Evolutionary conservation across 148 eudicot genomes (phyloP).

Genomic region (Amaranthus hypochondriacus): DNA sequence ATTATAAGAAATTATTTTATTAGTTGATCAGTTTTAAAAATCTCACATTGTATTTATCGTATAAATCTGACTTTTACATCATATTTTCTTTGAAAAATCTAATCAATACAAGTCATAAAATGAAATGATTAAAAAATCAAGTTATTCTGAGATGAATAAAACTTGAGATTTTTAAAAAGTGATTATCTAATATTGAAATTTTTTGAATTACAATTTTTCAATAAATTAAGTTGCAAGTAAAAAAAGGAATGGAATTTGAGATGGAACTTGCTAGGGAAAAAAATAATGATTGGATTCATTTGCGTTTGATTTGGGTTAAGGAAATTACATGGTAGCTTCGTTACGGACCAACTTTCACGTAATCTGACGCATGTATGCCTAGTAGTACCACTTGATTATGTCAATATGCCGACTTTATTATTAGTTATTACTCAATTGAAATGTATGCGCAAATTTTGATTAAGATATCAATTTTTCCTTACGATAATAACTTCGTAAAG

Average conservation of each 20-base stretch:
- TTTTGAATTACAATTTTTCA: neutral
- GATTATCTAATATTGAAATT: neutral
- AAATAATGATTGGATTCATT: slow-evolving; percentile 10
- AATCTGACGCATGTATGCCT: slow-evolving; percentile 10
- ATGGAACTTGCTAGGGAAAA: slow-evolving; percentile 17
- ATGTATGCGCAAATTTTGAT: neutral
- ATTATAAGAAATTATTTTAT: too few species aligned
- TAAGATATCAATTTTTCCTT: neutral
- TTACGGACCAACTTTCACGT: slow-evolving; percentile 10
- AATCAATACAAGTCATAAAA: too few species aligned
- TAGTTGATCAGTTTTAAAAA: too few species aligned
- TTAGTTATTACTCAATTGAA: neutral
- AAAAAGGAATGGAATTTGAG: neutral
- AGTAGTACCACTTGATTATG: neutral
- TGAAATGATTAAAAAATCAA: too few species aligned
- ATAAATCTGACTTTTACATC: too few species aligned
- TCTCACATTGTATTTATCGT: too few species aligned
- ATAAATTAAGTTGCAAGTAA: slow-evolving; percentile 16
- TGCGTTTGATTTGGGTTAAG: slow-evolving; percentile 21
- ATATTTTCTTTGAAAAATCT: too few species aligned
- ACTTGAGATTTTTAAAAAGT: neutral
- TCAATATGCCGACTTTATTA: neutral
- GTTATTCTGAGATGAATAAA: too few species aligned
- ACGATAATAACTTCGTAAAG: neutral
- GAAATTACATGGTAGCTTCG: slow-evolving; percentile 71